Percentiles rank a stretch among this genome's conserved stretches.
Evolutionary conservation across 495 filamentous ascomycete genomes (phyloP).

Genomic region (Daldinia decipiens): DNA sequence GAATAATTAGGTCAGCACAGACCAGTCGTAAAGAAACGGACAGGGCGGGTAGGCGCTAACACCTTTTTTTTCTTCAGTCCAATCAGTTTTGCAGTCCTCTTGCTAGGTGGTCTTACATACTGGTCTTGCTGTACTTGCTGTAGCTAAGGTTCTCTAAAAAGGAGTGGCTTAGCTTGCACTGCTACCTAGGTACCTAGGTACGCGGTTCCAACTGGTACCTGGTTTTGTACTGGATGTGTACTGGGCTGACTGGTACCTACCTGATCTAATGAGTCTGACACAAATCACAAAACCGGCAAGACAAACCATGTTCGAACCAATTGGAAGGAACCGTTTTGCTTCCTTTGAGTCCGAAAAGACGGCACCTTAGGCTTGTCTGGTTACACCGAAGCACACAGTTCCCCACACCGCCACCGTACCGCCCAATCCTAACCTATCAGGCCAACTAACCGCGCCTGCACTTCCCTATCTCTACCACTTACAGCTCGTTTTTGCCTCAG

Average conservation of each 20-base stretch:
- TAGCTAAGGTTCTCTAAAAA: conserved; percentile 18
- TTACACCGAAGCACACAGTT: conserved; percentile 19
- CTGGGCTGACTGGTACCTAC: conserved; percentile 3
- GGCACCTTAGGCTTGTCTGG: conserved; percentile 32
- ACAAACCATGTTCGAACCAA: conserved; percentile 8
- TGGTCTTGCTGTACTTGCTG: no score
- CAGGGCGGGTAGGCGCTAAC: conserved; percentile 30
- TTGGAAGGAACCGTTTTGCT: conserved; percentile 4
- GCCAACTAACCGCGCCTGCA: conserved; percentile 10
- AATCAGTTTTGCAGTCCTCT: conserved; percentile 23
- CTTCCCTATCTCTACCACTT: background rate
- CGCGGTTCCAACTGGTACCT: background rate
- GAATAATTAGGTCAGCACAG: conserved; percentile 30
- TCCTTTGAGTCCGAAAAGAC: conserved; percentile 34
- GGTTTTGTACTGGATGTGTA: background rate
- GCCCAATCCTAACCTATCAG: conserved; percentile 12
- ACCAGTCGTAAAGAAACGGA: conserved; percentile 25
- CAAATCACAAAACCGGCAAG: conserved; percentile 20
- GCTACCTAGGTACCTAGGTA: no score
- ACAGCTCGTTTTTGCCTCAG: conserved; percentile 9
- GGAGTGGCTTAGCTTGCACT: conserved; percentile 30
- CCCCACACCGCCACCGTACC: conserved; percentile 31
- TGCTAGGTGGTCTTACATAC: no score
- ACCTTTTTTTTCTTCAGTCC: conserved; percentile 26
- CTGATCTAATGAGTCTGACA: background rate